Evolutionary conservation across 1,139 yeast species (phyloP), one percentile per base, ranked within the genome.

Genomic region (Saccharomyces pastorianus): DNA sequence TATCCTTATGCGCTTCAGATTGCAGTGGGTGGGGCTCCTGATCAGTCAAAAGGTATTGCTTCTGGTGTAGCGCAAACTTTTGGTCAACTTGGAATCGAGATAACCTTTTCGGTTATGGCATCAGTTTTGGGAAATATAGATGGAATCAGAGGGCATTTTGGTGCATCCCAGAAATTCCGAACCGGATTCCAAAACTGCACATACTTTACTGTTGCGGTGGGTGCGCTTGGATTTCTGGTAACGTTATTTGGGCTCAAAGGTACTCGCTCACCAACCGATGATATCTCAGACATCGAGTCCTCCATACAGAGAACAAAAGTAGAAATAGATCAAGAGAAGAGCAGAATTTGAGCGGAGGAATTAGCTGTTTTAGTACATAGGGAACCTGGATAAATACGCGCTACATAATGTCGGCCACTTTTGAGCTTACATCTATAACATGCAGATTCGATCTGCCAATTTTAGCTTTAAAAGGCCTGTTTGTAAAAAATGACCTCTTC

Each of bases 41-140:
- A 56, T 4, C 68, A 69, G 50, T 57, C 68, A 17, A 73, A 70
- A 46, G 73, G 73, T n/a, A 64, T 61, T 27, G 70, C 71, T 2
- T 60, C 67, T 5, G 44, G 44, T 17, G 44, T 38, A 11, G 44
- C 44, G 11, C 44, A 38, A 17, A 38, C 44, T 0, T 38, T 38
- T 3, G 44, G 44, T 1, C 44, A 38, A 38, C 44, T 38, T 17
- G 44, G 44, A 3, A 38, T 38, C 1, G 44, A 38, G 6, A 38
- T 38, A 38, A 38, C 44, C 5, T 38, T 38, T 38, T 38, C 44
- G 6, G 44, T 38, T 38, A 38, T 38, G 44, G 44, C 44, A 17
- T 38, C 44, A 5, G 44, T 38, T 17, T 13, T 38, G 2, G 44
- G 44, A 9, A 17, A 38, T 38, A 38, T 38, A 3, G 11, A 38